Percentiles rank a stretch among this genome's conserved stretches.
phyloP scores from a whole-genome alignment of 2,329 filamentous ascomycete species.

The Penicillium griseofulvum region DNA sequence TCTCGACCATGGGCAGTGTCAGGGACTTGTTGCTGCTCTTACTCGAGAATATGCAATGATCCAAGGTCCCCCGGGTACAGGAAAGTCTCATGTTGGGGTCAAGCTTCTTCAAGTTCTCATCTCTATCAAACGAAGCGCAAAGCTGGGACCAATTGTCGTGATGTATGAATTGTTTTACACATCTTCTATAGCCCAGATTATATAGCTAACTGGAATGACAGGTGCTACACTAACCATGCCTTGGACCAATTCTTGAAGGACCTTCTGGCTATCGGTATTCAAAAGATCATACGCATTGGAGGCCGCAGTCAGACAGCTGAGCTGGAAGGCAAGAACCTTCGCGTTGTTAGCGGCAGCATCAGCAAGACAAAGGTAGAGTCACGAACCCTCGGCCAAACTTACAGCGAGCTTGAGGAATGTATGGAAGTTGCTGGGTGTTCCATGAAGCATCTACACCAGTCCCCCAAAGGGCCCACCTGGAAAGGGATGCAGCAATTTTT shows the following conservation, averaged over 20 bases:
- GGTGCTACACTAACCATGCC: conserved; percentile 65
- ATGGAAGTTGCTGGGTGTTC: not conserved
- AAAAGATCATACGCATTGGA: conserved; percentile 13
- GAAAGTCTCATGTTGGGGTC: conserved; percentile 12
- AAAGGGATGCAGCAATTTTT: no score
- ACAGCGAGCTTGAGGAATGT: not conserved
- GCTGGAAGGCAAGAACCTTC: conserved; percentile 13
- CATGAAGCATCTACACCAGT: conserved; percentile 5
- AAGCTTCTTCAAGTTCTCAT: conserved; percentile 9
- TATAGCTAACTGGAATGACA: not conserved
- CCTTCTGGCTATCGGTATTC: conserved; percentile 58
- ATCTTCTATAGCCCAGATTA: no score
- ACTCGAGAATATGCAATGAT: conserved; percentile 16
- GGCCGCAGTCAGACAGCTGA: conserved; percentile 6
- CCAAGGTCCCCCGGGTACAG: conserved; percentile 14
- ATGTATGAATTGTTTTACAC: no score
- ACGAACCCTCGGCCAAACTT: not conserved
- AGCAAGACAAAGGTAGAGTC: conserved; percentile 7
- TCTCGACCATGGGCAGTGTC: conserved; percentile 10
- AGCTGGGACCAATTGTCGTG: not conserved
- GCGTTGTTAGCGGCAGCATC: not conserved
- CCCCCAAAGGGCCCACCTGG: conserved; percentile 3
- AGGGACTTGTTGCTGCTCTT: conserved; percentile 12
- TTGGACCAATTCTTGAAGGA: conserved; percentile 65
- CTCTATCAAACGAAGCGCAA: not conserved